Conservation (phyloP, 192 early-diverging fungal species). For the Backusella australiensis region DNA sequence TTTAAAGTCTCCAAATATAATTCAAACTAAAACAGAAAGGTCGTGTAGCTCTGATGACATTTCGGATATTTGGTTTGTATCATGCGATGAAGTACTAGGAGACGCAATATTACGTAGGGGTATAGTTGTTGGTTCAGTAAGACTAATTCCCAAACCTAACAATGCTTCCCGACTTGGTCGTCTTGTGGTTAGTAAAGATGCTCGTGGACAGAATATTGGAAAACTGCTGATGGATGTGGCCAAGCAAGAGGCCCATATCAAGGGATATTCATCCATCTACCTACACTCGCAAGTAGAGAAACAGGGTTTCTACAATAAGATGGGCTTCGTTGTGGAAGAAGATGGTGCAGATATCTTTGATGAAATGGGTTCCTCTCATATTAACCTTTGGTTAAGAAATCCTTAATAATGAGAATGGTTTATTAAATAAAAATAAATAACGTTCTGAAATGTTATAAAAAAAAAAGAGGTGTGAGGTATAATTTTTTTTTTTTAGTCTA, state of each 20-base stretch:
- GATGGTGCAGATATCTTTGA: neutral
- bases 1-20: neutral
- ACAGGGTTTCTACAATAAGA: neutral
- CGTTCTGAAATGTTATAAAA: neutral
- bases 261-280: neutral
- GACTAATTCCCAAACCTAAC: neutral
- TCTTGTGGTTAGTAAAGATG: constrained; percentile 2
- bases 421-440: neutral
- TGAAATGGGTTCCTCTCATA: neutral
- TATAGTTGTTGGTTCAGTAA: neutral
- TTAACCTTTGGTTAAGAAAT: neutral
- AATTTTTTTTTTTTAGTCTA: neutral
- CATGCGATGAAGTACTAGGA: neutral
- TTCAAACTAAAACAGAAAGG: neutral
- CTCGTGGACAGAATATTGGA: neutral
- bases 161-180: neutral
- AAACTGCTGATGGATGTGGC: neutral
- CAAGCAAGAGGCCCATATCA: neutral
- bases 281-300: neutral
- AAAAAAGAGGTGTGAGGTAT: neutral
- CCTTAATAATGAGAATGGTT: neutral
- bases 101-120: neutral
- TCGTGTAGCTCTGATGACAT: neutral
- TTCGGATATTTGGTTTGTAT: neutral
- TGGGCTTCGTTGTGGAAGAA: neutral